phyloP scores from a whole-genome alignment of 2,329 filamentous ascomycete species.

The Cercospora brassicicola region DNA sequence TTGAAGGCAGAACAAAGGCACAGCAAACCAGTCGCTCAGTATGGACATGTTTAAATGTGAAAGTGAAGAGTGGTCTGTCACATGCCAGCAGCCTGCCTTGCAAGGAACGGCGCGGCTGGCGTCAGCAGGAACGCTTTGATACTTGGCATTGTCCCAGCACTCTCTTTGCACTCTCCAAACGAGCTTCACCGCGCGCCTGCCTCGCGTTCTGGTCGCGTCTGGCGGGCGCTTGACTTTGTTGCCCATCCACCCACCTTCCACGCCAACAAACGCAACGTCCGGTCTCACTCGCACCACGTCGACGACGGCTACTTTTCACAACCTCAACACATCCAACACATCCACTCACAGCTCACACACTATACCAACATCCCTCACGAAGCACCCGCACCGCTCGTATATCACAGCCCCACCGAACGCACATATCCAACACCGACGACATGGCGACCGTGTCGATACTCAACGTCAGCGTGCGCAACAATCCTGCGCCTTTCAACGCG shows the following conservation, averaged over 20 bases:
- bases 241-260: background rate
- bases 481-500: slow-evolving; percentile 89
- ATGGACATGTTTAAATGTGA: background rate
- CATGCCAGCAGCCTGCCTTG: slow-evolving; percentile 13
- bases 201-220: background rate
- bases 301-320: background rate
- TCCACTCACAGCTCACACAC: background rate
- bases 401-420: background rate
- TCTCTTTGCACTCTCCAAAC: background rate
- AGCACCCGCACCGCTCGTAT: background rate
- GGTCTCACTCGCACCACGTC: background rate
- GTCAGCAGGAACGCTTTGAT: slow-evolving; percentile 7
- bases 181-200: background rate
- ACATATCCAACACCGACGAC: slow-evolving; percentile 38
- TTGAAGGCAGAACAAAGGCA: background rate
- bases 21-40: background rate
- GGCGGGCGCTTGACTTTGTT: slow-evolving; percentile 1
- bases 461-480: slow-evolving; percentile 94
- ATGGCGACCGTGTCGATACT: slow-evolving; percentile 98
- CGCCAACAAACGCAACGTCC: background rate
- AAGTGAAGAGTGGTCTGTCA: slow-evolving; percentile 1
- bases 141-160: slow-evolving; percentile 4
- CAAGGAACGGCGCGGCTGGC: slow-evolving; percentile 10
- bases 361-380: background rate
- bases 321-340: background rate